Conservation (phyloP, 2,329 filamentous ascomycete genomes). For the Hypoxylon sp. region DNA sequence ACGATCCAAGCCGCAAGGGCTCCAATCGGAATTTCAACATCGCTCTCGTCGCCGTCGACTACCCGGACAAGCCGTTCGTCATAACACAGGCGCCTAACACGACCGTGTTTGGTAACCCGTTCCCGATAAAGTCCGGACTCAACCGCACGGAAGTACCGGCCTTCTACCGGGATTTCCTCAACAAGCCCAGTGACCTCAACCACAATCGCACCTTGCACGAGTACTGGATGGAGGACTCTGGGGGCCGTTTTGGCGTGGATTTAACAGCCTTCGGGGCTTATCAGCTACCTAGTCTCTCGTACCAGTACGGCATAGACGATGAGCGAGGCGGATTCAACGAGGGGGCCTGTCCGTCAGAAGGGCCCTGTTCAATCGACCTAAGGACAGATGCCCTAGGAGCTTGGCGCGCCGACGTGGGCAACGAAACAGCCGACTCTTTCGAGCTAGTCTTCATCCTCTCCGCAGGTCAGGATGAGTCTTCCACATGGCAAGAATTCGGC, state of each 20-base stretch:
- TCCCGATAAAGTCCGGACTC: conserved; percentile 58
- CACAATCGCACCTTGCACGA: conserved; percentile 66
- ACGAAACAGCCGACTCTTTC: conserved; percentile 61
- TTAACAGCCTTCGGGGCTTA: conserved; percentile 67
- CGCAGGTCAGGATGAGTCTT: conserved; percentile 67
- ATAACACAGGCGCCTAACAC: conserved; percentile 61
- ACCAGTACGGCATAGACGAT: conserved; percentile 65
- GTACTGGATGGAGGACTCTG: conserved; percentile 70
- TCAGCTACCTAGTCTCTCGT: conserved; percentile 60
- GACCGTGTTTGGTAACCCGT: conserved; percentile 65
- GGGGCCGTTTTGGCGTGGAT: conserved; percentile 65
- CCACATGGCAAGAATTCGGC: conserved; percentile 69
- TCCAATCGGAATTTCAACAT: conserved; percentile 68
- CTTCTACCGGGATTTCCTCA: conserved; percentile 66
- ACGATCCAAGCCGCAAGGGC: conserved; percentile 59
- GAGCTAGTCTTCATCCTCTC: conserved; percentile 68
- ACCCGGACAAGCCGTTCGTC: conserved; percentile 63
- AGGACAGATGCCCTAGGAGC: conserved; percentile 63
- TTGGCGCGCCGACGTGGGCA: conserved; percentile 66
- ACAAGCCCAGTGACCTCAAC: conserved; percentile 63
- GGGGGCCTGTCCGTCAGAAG: conserved; percentile 59
- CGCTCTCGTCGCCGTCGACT: conserved; percentile 66
- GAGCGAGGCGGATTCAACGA: conserved; percentile 59
- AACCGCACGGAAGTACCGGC: conserved; percentile 61
- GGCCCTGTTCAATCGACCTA: conserved; percentile 61